These are phyloP conservation scores for Polyporus arcularius DNA, from an alignment of 768 basidiomycete genomes.

Conservation along the genomic window DNA sequence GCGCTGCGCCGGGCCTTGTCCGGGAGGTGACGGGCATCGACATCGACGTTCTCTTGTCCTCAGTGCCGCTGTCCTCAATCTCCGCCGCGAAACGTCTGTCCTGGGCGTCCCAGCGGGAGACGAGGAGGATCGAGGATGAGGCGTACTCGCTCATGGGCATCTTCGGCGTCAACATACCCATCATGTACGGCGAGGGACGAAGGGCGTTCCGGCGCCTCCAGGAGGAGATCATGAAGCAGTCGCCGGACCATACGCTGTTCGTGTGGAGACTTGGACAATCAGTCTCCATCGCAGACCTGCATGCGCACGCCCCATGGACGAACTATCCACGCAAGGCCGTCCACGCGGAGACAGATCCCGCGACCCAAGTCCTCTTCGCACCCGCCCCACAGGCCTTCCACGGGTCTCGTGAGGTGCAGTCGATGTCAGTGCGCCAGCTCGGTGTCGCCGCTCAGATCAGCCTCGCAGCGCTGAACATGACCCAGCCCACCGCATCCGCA, in stretches of 20 bases:
- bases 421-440: background rate
- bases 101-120: slow-evolving; percentile 1
- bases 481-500: background rate
- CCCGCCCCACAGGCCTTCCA: background rate
- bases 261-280: background rate
- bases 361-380: background rate
- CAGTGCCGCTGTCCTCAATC: background rate
- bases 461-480: background rate
- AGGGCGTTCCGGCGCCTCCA: slow-evolving; percentile 1
- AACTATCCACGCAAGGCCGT: background rate
- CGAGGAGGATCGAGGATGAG: background rate
- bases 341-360: background rate
- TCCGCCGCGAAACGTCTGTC: background rate
- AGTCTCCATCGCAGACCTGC: background rate
- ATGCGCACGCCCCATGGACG: background rate
- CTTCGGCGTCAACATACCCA: background rate
- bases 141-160: slow-evolving; percentile 10
- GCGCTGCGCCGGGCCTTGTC: background rate
- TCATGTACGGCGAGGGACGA: slow-evolving; percentile 2
- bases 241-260: background rate
- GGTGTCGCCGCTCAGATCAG: background rate
- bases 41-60: background rate
- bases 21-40: background rate
- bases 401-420: background rate
- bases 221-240: slow-evolving; percentile 5